Evolutionary conservation across 257 asterid species (phyloP).

Genomic region (Fraxinus anomala): DNA sequence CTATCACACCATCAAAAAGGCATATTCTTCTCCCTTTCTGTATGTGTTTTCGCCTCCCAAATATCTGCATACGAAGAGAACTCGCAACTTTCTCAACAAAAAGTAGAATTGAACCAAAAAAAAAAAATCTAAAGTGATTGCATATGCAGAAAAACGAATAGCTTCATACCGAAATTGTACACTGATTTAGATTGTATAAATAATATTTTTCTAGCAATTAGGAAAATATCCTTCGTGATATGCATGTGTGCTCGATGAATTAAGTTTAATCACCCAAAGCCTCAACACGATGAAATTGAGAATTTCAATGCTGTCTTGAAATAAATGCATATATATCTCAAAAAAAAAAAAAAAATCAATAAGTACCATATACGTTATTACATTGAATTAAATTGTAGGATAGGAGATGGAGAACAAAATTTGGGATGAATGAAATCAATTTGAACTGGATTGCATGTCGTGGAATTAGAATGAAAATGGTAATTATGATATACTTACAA

Average conservation of each 20-base stretch:
- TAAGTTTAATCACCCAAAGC: neutral
- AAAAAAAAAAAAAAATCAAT: too few relatives aligned
- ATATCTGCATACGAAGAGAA: neutral
- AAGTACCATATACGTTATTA: neutral
- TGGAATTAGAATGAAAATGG: neutral
- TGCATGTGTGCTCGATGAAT: too few relatives aligned
- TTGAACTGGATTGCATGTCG: neutral
- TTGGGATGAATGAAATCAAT: slow-evolving; percentile 4
- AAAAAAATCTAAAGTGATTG: neutral
- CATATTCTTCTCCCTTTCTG: neutral
- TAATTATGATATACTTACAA: neutral
- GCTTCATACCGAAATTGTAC: neutral
- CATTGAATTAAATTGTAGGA: neutral
- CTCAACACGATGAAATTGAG: neutral
- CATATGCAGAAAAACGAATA: neutral
- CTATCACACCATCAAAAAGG: neutral
- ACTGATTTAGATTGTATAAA: neutral
- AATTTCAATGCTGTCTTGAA: neutral
- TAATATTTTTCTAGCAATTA: neutral
- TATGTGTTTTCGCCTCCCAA: neutral
- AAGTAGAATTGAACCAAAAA: neutral
- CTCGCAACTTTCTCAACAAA: neutral
- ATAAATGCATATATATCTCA: neutral
- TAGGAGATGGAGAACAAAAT: slow-evolving; percentile 8
- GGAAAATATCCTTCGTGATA: neutral